Conservation (phyloP, 2,329 filamentous ascomycete species). For the Exophiala viscosa region DNA sequence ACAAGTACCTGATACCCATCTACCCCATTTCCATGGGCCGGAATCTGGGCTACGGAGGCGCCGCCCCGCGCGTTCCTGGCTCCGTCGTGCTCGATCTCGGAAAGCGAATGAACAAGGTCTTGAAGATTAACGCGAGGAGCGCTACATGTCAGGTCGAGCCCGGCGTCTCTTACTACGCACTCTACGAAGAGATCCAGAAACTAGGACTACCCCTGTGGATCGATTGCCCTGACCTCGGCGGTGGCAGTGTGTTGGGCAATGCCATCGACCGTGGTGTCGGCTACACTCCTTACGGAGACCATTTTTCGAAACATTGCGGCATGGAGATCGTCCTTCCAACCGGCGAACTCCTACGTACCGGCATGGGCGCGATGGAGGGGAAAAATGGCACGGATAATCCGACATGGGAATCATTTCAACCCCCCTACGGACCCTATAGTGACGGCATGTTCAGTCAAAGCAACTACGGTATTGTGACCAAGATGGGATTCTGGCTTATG, state of each 20-base stretch:
- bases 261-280: conserved; percentile 43
- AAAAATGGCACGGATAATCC: no score
- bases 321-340: conserved; percentile 42
- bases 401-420: conserved; percentile 10
- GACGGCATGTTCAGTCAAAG: conserved; percentile 23
- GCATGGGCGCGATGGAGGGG: conserved; percentile 35
- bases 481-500: conserved; percentile 25
- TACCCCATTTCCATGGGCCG: conserved; percentile 38
- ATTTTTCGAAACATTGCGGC: conserved; percentile 45
- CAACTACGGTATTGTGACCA: conserved; percentile 25
- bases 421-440: conserved; percentile 2
- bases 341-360: conserved; percentile 38
- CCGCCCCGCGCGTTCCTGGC: conserved; percentile 44
- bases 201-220: conserved; percentile 43
- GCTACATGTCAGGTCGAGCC: conserved; percentile 36
- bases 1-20: conserved; percentile 32
- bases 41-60: conserved; percentile 50
- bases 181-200: conserved; percentile 42
- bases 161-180: conserved; percentile 46
- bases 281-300: conserved; percentile 37
- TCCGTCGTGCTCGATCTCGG: conserved; percentile 46
- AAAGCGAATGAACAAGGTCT: conserved; percentile 31
- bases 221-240: conserved; percentile 47
- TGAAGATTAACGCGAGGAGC: conserved; percentile 33
- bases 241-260: conserved; percentile 50